Evolutionary conservation across 2,329 filamentous ascomycete genomes (phyloP), one percentile per base, ranked within the genome.

Genomic region (Dichotomopilus funicola): DNA sequence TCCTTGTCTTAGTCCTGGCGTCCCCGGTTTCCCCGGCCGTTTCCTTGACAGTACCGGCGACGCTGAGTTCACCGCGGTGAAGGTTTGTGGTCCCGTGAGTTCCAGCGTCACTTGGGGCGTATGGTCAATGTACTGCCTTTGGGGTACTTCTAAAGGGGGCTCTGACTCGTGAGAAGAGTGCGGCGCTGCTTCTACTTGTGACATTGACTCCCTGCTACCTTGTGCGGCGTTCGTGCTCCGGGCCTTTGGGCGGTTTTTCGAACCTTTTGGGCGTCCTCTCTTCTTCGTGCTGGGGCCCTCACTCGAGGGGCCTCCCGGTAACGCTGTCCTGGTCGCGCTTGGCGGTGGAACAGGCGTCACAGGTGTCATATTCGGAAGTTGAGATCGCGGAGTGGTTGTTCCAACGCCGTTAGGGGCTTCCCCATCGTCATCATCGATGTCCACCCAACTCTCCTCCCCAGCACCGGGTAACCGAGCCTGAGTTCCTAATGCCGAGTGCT

Each of bases 221-320:
- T 49, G 45, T 2, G 38, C 46, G n/a, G 57, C 45, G 33, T 44
- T 57, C 1, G 31, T 43, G 13, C 31, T 19, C 2, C 44, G 27
- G 34, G 72, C 69, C 57, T 73, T 77, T 2, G 73, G 70, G 3
- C 75, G 71, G 57, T 79, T 80, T 56, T 75, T 78, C 1, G 78
- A 80, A 0, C 78, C 78, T 56, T 79, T 79, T 0, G 78, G 78
- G 36, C 78, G 71, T 5, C 78, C 75, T 54, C 74, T 69, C 49
- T 70, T 74, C 63, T 71, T 76, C 1, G 63, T 58, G 43, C 60
- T 66, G 2, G 69, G 55, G 7, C 55, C 61, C 7, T 10, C 27
- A 31, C 19, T 37, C 13, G 27, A 31, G 37, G 56, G 45, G 3
- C 42, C 38, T 5, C 41, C 53, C 40, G 57, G 60, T 19, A 62